These are phyloP conservation scores for Pilasporangium apinafurcum DNA, from an alignment of 352 stramenopile genomes.

Conservation along the genomic window DNA sequence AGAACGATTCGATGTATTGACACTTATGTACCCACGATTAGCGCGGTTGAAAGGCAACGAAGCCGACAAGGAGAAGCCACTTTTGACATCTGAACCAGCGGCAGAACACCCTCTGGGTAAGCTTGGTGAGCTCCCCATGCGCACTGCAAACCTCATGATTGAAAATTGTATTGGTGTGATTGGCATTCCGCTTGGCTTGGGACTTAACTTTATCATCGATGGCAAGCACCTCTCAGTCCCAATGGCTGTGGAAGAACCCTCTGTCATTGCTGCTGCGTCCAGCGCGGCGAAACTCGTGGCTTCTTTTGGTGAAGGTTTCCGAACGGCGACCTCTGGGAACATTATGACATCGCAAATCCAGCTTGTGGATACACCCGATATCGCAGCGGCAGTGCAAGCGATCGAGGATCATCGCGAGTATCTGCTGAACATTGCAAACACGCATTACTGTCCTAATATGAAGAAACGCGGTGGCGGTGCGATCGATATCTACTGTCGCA, in stretches of 20 bases:
- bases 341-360: slow-evolving; percentile 88
- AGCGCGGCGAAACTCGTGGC: slow-evolving; percentile 81
- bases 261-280: slow-evolving; percentile 76
- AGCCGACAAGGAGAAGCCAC: background rate
- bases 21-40: slow-evolving; percentile 76
- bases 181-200: slow-evolving; percentile 80
- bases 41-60: slow-evolving; percentile 30
- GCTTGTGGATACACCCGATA: slow-evolving; percentile 64
- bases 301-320: slow-evolving; percentile 61
- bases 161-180: slow-evolving; percentile 87
- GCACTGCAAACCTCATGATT: slow-evolving; percentile 85
- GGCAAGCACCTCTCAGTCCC: slow-evolving; percentile 70
- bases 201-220: slow-evolving; percentile 85
- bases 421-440: slow-evolving; percentile 68
- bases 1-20: slow-evolving; percentile 76
- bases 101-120: too few species aligned
- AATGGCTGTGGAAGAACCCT: slow-evolving; percentile 84
- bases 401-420: slow-evolving; percentile 47
- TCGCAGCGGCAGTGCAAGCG: slow-evolving; percentile 38
- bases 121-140: slow-evolving; percentile 66
- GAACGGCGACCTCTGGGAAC: slow-evolving; percentile 68
- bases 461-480: slow-evolving; percentile 78
- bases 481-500: slow-evolving; percentile 74
- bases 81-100: slow-evolving; percentile 19
- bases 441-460: slow-evolving; percentile 78